A percentile compares a stretch with the other conserved stretches of the same genome.
phyloP scores from a whole-genome alignment of 768 basidiomycete species.

The Tulasnella calospora region DNA sequence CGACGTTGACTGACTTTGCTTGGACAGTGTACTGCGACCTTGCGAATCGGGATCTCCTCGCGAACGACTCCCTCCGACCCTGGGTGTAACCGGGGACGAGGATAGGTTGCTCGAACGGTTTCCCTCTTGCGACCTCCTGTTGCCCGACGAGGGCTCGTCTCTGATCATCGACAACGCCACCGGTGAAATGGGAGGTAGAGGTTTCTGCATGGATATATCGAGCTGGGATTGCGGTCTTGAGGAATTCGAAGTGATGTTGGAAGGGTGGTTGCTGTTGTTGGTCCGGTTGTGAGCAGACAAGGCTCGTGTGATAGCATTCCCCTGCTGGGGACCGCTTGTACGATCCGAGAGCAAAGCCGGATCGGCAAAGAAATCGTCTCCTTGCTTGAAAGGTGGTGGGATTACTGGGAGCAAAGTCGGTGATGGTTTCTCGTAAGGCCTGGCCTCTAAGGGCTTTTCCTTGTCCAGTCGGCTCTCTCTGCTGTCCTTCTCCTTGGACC shows the following conservation, averaged over 20 bases:
- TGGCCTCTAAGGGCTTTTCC: neutral
- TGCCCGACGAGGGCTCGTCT: neutral
- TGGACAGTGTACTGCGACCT: constrained; percentile 20
- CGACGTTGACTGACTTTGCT: constrained; percentile 16
- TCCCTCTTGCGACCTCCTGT: constrained; percentile 1
- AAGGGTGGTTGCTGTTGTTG: constrained; percentile 15
- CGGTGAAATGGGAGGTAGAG: constrained; percentile 7
- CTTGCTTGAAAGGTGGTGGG: constrained; percentile 16
- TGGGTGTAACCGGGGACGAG: constrained; percentile 11
- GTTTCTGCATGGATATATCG: constrained; percentile 21
- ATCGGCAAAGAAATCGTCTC: constrained; percentile 13
- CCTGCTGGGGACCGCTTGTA: neutral
- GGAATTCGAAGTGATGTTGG: constrained; percentile 4
- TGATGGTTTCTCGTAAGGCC: constrained; percentile 3
- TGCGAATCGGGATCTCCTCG: constrained; percentile 16
- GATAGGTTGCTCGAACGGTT: constrained; percentile 4
- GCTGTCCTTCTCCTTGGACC: constrained; percentile 10
- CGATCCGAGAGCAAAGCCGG: neutral
- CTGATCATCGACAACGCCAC: neutral
- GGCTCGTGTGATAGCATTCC: neutral
- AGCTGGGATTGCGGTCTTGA: constrained; percentile 18
- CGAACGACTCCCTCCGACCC: constrained; percentile 5
- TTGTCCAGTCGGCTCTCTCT: neutral
- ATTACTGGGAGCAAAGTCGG: constrained; percentile 4
- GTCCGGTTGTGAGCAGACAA: constrained; percentile 6